Conservation (phyloP, 73 alveolate genomes). For the Stentor roeselii region DNA sequence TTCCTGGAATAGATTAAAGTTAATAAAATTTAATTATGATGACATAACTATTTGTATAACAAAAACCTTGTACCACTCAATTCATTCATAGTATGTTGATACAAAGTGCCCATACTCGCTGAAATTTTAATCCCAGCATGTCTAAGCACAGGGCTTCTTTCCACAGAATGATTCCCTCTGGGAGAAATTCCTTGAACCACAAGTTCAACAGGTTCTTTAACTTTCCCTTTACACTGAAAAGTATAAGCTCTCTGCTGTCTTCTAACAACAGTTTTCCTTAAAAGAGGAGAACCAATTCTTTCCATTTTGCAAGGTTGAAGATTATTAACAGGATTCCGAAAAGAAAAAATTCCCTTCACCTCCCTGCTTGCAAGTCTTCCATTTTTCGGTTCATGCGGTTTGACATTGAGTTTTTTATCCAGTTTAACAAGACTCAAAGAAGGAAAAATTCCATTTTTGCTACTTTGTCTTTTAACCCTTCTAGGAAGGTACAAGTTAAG, state of each 20-base stretch:
- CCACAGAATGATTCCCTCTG: background rate
- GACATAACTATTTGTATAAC: background rate
- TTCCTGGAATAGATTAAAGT: no score
- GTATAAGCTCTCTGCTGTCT: background rate
- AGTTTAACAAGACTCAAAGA: background rate
- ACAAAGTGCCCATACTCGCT: background rate
- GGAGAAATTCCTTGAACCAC: background rate
- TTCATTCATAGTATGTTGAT: background rate
- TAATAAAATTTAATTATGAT: no score
- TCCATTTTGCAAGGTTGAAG: background rate
- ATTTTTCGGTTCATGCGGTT: background rate
- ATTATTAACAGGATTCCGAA: background rate
- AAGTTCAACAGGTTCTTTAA: background rate
- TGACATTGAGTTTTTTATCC: background rate
- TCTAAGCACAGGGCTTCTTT: slow-evolving; percentile 1
- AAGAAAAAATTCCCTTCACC: background rate
- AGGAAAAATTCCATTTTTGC: slow-evolving; percentile 13
- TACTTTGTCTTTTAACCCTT: slow-evolving; percentile 22
- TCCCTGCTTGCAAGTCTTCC: background rate
- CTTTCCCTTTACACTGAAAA: background rate
- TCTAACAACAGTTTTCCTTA: background rate
- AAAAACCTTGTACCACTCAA: background rate
- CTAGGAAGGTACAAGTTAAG: slow-evolving; percentile 8
- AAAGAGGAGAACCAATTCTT: background rate
- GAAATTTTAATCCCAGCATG: background rate